Conservation (phyloP, 2,329 filamentous ascomycete genomes). For the Colletotrichum cuscutae region DNA sequence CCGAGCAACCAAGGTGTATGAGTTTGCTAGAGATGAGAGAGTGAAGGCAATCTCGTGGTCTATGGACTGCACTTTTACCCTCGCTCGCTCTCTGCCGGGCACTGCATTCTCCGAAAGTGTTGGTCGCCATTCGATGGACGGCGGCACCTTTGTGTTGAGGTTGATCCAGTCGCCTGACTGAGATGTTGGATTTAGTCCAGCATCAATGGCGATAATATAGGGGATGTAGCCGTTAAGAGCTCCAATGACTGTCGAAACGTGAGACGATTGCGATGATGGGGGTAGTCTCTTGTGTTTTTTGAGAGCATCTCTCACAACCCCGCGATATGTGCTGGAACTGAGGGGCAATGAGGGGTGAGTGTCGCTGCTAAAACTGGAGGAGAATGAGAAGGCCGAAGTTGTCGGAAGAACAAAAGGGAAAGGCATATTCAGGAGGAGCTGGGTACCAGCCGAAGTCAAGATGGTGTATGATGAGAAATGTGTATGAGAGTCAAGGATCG, state of each 20-base stretch:
- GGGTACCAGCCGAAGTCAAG: not conserved
- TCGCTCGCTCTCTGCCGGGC: conserved; percentile 70
- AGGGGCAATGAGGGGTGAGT: conserved; percentile 92
- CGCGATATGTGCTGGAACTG: conserved; percentile 83
- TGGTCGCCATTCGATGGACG: conserved; percentile 84
- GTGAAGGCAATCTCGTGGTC: conserved; percentile 87
- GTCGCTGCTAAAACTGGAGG: conserved; percentile 78
- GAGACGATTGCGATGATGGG: conserved; percentile 73
- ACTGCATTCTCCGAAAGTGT: conserved; percentile 76
- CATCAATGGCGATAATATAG: conserved; percentile 82
- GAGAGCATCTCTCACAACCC: conserved; percentile 82
- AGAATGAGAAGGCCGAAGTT: conserved; percentile 87
- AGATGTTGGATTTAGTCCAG: conserved; percentile 71
- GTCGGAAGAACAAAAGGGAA: conserved; percentile 91
- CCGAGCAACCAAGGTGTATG: conserved; percentile 78
- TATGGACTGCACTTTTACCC: conserved; percentile 77
- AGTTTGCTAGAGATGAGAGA: conserved; percentile 80
- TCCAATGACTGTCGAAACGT: conserved; percentile 76
- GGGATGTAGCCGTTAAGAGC: conserved; percentile 83
- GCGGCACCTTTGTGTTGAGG: conserved; percentile 69
- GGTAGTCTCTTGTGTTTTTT: conserved; percentile 93
- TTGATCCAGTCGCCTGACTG: conserved; percentile 70
- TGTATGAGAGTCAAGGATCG: not conserved
- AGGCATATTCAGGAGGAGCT: conserved; percentile 72
- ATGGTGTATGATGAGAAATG: not conserved